Evolutionary conservation across 768 basidiomycete genomes (phyloP).

Genomic region (Boletales sp.): DNA sequence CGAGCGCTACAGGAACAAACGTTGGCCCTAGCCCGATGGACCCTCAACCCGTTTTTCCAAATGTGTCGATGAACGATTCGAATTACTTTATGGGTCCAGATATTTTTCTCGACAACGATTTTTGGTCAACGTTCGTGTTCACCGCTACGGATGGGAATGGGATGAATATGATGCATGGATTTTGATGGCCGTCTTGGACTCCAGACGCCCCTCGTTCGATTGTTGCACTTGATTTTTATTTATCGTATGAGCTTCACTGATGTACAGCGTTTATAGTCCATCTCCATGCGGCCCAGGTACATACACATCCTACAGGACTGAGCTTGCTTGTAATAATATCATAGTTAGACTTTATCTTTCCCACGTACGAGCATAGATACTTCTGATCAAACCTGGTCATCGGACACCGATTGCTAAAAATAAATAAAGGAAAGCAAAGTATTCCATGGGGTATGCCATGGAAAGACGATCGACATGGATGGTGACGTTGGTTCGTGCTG

Average conservation of each 20-base stretch:
- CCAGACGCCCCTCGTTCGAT: neutral
- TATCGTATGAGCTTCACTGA: neutral
- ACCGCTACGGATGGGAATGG: conserved; percentile 27
- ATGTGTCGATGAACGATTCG: conserved; percentile 23
- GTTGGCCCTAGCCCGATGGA: conserved; percentile 9
- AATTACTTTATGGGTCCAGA: conserved; percentile 35
- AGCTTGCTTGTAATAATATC: neutral
- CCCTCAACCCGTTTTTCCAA: conserved; percentile 19
- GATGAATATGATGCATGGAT: conserved; percentile 11
- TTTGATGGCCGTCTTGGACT: neutral
- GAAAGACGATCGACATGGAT: too few species aligned
- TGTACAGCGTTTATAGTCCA: conserved; percentile 4
- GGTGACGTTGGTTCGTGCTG: neutral
- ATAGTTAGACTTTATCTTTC: neutral
- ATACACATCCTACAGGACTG: conserved; percentile 1
- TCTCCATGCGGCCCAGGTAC: conserved; percentile 3
- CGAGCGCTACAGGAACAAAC: neutral
- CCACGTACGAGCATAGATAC: too few species aligned
- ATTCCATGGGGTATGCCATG: neutral
- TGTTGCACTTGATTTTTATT: neutral
- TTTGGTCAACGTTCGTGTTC: conserved; percentile 42
- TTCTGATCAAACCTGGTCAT: too few species aligned
- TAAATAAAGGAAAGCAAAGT: too few species aligned
- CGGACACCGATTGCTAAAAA: too few species aligned
- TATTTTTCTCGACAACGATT: conserved; percentile 40